A percentile compares a stretch with the other conserved stretches of the same genome.
Evolutionary conservation across 1,284 basidiomycete genomes (phyloP).

Genomic region (Phlebopus sp.): DNA sequence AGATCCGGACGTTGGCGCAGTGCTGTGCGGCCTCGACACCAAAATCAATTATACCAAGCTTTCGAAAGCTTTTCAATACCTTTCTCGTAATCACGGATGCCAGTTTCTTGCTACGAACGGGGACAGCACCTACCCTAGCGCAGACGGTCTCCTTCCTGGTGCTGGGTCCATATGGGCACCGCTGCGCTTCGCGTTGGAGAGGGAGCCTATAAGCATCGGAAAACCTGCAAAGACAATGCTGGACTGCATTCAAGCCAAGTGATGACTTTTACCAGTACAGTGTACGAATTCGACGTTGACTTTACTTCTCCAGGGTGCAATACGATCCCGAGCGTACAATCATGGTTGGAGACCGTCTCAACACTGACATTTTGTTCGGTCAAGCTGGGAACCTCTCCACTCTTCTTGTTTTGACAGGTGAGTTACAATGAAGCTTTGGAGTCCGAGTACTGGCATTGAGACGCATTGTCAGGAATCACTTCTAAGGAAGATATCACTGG

Average conservation of each 20-base stretch:
- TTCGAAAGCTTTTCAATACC: conserved; percentile 90
- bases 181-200: conserved; percentile 71
- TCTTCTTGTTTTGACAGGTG: conserved; percentile 92
- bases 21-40: conserved; percentile 85
- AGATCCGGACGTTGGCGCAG: conserved; percentile 83
- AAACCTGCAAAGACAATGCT: conserved; percentile 93
- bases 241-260: conserved; percentile 96
- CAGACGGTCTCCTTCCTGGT: conserved; percentile 81
- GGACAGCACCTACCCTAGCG: conserved; percentile 86
- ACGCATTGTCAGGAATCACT: conserved; percentile 60
- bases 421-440: conserved; percentile 12
- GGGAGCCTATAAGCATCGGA: conserved; percentile 78
- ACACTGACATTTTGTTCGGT: conserved; percentile 94
- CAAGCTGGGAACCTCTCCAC: conserved; percentile 83
- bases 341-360: conserved; percentile 94
- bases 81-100: conserved; percentile 76
- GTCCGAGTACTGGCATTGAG: neutral
- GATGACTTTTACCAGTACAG: conserved; percentile 20
- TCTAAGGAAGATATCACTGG: conserved; percentile 68
- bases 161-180: conserved; percentile 85
- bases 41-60: conserved; percentile 90
- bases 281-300: conserved; percentile 1
- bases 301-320: conserved; percentile 57
- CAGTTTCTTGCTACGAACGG: conserved; percentile 92
- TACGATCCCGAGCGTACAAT: conserved; percentile 85